phyloP scores from a whole-genome alignment of 306 rosid genomes.

The Lathyrus sativus region DNA sequence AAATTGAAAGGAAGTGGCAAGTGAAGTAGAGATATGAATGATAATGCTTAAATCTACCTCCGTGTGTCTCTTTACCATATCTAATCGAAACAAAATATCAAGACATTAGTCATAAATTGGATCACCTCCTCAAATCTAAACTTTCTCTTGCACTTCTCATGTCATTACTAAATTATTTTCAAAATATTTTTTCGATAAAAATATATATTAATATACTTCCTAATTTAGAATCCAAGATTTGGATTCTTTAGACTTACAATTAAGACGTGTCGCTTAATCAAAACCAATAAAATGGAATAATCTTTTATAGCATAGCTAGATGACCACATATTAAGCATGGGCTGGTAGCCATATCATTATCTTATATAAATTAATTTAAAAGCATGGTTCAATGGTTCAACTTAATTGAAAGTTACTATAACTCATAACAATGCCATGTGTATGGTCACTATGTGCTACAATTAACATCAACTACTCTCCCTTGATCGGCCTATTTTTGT shows the following conservation, averaged over 20 bases:
- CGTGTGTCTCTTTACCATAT: no score
- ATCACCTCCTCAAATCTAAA: no score
- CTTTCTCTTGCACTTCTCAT: no score
- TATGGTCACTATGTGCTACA: neutral
- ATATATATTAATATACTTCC: neutral
- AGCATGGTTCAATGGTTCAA: neutral
- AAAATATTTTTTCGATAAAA: neutral
- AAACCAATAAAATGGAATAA: conserved; percentile 41
- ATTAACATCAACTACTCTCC: neutral
- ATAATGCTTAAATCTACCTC: no score
- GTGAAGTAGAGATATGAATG: no score
- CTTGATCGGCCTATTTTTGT: neutral
- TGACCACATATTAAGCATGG: conserved; percentile 28
- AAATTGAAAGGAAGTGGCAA: no score
- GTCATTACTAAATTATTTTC: neutral
- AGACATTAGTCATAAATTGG: no score
- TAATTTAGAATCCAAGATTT: conserved; percentile 37
- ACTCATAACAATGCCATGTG: neutral
- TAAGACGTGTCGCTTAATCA: conserved; percentile 24
- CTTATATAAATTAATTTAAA: neutral
- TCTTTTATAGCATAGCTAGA: neutral
- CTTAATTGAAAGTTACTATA: neutral
- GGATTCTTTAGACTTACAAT: conserved; percentile 12
- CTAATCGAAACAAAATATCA: no score
- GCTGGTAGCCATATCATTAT: conserved; percentile 3